These are phyloP conservation scores for Daldinia decipiens DNA, from an alignment of 495 filamentous ascomycete species.

Conservation along the genomic window DNA sequence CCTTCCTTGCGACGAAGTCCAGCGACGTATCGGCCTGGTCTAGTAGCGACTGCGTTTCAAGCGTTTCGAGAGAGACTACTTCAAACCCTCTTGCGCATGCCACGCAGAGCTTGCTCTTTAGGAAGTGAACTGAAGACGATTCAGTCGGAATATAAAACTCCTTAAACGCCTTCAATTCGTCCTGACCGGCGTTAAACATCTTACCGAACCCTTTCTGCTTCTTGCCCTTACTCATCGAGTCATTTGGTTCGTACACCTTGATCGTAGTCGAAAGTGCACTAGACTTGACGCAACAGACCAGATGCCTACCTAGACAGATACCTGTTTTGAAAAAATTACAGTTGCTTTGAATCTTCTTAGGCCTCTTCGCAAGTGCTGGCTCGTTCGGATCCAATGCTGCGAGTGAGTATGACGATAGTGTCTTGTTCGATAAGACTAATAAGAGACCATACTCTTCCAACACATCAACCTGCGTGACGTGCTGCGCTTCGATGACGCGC, in stretches of 20 bases:
- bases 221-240: constrained; percentile 84
- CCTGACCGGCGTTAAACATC: constrained; percentile 93
- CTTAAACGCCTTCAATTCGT: constrained; percentile 95
- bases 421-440: constrained; percentile 92
- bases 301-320: constrained; percentile 90
- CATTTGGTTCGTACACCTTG: constrained; percentile 97
- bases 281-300: constrained; percentile 95
- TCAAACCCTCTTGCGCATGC: constrained; percentile 96
- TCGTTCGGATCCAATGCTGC: constrained; percentile 85
- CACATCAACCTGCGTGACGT: constrained; percentile 95
- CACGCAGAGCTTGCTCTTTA: constrained; percentile 95
- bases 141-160: constrained; percentile 99
- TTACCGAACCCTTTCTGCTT: constrained; percentile 92
- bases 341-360: constrained; percentile 97
- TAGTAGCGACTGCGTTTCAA: constrained; percentile 95
- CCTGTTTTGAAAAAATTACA: constrained; percentile 98
- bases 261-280: constrained; percentile 90
- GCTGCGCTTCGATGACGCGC: constrained; percentile 83
- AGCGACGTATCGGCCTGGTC: constrained; percentile 98
- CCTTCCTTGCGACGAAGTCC: constrained; percentile 93
- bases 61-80: constrained; percentile 94
- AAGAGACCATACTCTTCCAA: constrained; percentile 93
- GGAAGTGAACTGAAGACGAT: constrained; percentile 94
- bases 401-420: constrained; percentile 84
- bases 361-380: constrained; percentile 78